These are phyloP conservation scores for Mortierella sp. DNA, from an alignment of 371 early-diverging fungal genomes.

Conservation along the genomic window DNA sequence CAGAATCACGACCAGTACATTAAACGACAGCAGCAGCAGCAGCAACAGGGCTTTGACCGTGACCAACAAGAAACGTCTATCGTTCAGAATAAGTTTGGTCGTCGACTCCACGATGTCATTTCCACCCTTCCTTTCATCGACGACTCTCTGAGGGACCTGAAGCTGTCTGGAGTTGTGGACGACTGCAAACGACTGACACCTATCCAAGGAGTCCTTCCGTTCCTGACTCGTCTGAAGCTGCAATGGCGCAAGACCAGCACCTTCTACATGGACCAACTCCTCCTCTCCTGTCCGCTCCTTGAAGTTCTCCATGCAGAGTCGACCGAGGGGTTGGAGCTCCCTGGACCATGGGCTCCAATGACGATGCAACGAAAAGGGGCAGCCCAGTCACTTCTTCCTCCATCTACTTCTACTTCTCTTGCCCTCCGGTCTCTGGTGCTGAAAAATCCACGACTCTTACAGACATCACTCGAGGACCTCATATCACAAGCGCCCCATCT, in stretches of 20 bases:
- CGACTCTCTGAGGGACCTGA: background rate
- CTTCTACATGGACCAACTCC: background rate
- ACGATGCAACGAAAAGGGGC: background rate
- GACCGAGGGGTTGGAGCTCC: background rate
- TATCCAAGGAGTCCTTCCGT: background rate
- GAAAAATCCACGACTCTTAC: background rate
- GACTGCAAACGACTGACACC: slow-evolving; percentile 2
- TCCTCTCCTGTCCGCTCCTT: background rate
- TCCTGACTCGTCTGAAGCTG: background rate
- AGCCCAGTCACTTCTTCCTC: background rate
- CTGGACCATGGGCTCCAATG: background rate
- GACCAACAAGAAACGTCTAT: background rate
- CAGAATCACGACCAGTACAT: background rate
- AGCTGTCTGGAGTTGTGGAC: background rate
- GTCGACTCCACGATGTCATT: background rate
- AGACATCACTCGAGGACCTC: background rate
- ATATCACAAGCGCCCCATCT: background rate
- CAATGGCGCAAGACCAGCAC: slow-evolving; percentile 9
- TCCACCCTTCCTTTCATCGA: background rate
- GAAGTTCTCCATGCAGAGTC: slow-evolving; percentile 2
- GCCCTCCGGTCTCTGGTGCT: background rate
- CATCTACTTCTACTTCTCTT: background rate
- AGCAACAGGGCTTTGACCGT: background rate
- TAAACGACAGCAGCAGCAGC: background rate
- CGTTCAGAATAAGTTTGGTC: background rate